These are phyloP conservation scores for Glaciozyma antarctica DNA, from an alignment of 768 basidiomycete genomes.

Conservation along the genomic window DNA sequence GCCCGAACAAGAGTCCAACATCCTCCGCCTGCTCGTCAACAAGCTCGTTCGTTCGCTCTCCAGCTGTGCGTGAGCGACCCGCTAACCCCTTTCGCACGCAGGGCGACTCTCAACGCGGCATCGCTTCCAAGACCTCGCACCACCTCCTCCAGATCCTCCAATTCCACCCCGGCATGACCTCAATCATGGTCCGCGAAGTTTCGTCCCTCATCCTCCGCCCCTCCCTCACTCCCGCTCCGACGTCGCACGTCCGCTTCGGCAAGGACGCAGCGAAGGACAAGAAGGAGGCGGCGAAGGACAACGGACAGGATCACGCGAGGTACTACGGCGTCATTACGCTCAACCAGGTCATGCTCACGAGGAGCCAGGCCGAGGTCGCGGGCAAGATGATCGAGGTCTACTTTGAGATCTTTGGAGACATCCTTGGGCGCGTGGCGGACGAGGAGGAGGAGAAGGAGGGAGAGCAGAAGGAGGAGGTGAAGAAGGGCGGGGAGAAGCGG, in stretches of 20 bases:
- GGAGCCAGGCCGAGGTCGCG: slow-evolving; percentile 63
- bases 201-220: slow-evolving; percentile 67
- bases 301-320: slow-evolving; percentile 53
- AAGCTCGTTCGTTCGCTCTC: slow-evolving; percentile 59
- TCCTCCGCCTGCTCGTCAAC: slow-evolving; percentile 82
- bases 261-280: slow-evolving; percentile 30
- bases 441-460: slow-evolving; percentile 32
- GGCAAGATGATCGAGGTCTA: slow-evolving; percentile 74
- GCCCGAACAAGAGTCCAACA: slow-evolving; percentile 95
- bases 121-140: slow-evolving; percentile 83
- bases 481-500: slow-evolving; percentile 23
- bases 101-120: slow-evolving; percentile 80
- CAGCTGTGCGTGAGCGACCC: background rate
- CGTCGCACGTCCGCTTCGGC: slow-evolving; percentile 46
- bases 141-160: slow-evolving; percentile 83
- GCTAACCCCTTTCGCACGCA: slow-evolving; percentile 36
- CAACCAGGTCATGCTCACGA: slow-evolving; percentile 73
- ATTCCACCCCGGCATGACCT: slow-evolving; percentile 84
- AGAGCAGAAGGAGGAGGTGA: slow-evolving; percentile 27
- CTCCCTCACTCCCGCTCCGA: slow-evolving; percentile 38
- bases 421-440: slow-evolving; percentile 51
- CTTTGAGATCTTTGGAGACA: slow-evolving; percentile 84
- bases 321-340: slow-evolving; percentile 92
- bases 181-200: slow-evolving; percentile 76
- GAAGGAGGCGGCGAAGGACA: slow-evolving; percentile 42